Evolutionary conservation across 192 early-diverging fungal genomes (phyloP).

Genomic region (Podila verticillata): DNA sequence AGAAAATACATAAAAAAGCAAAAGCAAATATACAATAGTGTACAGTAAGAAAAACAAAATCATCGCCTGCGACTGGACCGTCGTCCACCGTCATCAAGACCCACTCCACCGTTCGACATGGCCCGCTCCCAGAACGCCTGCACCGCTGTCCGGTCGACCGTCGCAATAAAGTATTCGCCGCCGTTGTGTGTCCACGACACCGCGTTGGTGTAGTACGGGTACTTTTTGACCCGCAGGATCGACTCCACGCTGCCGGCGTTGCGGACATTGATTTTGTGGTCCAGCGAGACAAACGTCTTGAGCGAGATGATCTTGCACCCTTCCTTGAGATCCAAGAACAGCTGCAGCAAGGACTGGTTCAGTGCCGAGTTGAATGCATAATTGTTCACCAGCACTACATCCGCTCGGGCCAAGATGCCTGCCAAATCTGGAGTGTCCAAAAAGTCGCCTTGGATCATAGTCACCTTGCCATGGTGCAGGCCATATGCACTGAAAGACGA

Average conservation of each 20-base stretch:
- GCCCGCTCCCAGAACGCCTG: conserved; percentile 49
- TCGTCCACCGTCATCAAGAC: conserved; percentile 17
- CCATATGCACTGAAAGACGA: conserved; percentile 60
- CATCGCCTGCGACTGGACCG: conserved; percentile 25
- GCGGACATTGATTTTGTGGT: conserved; percentile 78
- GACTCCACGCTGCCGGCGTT: conserved; percentile 76
- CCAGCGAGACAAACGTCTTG: conserved; percentile 82
- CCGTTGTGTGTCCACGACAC: conserved; percentile 85
- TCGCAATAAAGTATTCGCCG: conserved; percentile 82
- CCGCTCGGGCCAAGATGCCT: conserved; percentile 77
- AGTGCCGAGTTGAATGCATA: conserved; percentile 89
- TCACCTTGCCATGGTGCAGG: conserved; percentile 68
- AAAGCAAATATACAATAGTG: background rate
- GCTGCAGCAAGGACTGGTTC: conserved; percentile 84
- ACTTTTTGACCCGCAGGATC: conserved; percentile 72
- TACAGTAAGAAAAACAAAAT: background rate
- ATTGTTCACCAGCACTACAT: conserved; percentile 97
- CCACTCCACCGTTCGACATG: conserved; percentile 14
- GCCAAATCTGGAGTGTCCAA: conserved; percentile 76
- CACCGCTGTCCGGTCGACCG: conserved; percentile 73
- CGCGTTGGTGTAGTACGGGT: conserved; percentile 74
- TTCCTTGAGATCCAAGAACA: conserved; percentile 94
- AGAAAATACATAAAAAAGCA: conserved; percentile 4
- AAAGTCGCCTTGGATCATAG: conserved; percentile 86
- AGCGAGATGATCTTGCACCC: conserved; percentile 87